Evolutionary conservation across 2,329 filamentous ascomycete species (phyloP), one percentile per base, ranked within the genome.

Genomic region (Colletotrichum euphorbiae): DNA sequence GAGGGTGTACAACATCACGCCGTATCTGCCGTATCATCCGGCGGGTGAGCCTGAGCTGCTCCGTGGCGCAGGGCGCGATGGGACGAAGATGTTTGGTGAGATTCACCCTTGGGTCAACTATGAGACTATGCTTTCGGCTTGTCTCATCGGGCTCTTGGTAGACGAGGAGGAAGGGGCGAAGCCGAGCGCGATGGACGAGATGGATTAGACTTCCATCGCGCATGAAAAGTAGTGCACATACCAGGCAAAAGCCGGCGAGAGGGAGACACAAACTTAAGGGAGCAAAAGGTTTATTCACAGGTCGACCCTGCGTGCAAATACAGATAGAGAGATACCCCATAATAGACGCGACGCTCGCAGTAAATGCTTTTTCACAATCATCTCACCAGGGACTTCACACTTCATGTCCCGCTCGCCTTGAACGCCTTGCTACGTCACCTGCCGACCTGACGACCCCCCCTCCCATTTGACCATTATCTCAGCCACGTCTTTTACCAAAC

Each of bases 1-100:
- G 1, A 92, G 92, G 74, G 95, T 98, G 31, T 99, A 98, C 81
- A 98, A 98, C 75, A 90, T 99, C 66, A 91, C 91, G 0, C 93
- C 95, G 0, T 99, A 98, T 76, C 77, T 94, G 40, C 90, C 92
- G 1, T 99, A 94, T 76, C 96, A 99, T 77, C 96, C 96, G 0
- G 96, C 96, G 21, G 96, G 93, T 8, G 88, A 91, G 73, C 88
- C 89, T 4, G 92, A 97, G 80, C 78, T 96, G 70, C 79, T 91
- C 77, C 82, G 87, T 36, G 85, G 83, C 38, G 90, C 90, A 0
- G 90, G 84, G 0, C 80, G 84, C 64, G 89, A 91, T 75, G 89
- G 86, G 40, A 90, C 86, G 2, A 83, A 82, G 75, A 73, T 92
- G 66, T 92, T 91, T 77, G 87, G 85, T 8, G 87, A 91, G 79